Base-by-base conservation (phyloP, 768 basidiomycete genomes). In the Tulasnella sp. region DNA sequence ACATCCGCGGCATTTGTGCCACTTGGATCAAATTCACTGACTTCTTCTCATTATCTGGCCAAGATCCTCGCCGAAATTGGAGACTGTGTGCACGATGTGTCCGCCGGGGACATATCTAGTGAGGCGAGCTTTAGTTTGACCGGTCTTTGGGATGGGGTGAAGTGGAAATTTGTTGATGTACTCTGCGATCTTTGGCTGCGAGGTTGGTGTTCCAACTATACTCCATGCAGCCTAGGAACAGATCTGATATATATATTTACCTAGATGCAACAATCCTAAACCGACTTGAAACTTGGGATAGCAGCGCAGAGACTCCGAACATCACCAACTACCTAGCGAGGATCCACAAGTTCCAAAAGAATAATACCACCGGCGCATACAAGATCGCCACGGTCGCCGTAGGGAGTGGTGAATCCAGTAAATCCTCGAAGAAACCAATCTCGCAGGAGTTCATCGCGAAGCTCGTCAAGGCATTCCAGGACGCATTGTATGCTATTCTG, bases 91-190 rank as follows among this genome's bases (percentile, higher is more conserved):
- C 84, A 79, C 64, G 96, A 99, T 65, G 69, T 94, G 27, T 79
- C 79, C 48, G 77, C 74, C 5, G 80, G 92, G 73, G 92, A 92
- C 60, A 81, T 98, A 34, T 81, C 84, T 1, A 75, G 74, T n/a
- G 92, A 94, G 60, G 80, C 76, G 3, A 72, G 76, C n/a, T 74
- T 78, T 44, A 82, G 76, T 45, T 67, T 96, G 58, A 87, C 80
- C 68, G 80, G 76, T 62, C 72, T 98, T 29, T 68, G 94, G 63
- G 89, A 92, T 63, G 88, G 81, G 60, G 79, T 81, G 9, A 79
- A 85, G 67, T 94, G 94, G 92, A 81, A 83, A 63, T 92, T 97
- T 68, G 82, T 81, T 52, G 90, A 94, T 66, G 76, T 86, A 19
- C 77, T 97, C 21, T 77, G 85, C 46, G 76, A 76, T 17, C 75